Conservation (phyloP, 2,329 filamentous ascomycete genomes). For the Monilinia laxa region DNA sequence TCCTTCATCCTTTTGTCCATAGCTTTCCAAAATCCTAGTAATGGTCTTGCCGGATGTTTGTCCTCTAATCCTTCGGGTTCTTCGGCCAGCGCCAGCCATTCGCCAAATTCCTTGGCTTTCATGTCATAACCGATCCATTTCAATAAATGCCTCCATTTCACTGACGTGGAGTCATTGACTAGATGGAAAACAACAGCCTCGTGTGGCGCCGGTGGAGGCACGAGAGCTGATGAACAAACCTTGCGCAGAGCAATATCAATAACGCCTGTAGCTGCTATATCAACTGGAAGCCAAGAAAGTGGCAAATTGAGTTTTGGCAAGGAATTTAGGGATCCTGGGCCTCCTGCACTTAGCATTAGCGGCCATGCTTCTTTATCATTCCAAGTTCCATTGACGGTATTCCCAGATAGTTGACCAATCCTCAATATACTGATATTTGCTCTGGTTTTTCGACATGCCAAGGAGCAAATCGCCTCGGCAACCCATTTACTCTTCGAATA, state of each 20-base stretch:
- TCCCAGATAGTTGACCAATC: slow-evolving; percentile 48
- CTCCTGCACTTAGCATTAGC: slow-evolving; percentile 46
- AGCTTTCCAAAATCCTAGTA: slow-evolving; percentile 8
- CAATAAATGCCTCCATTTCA: slow-evolving; percentile 8
- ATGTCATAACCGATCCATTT: slow-evolving; percentile 7
- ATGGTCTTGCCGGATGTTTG: slow-evolving; percentile 11
- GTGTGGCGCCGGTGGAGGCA: background rate
- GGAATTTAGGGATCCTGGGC: slow-evolving; percentile 40
- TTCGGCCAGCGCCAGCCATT: slow-evolving; percentile 6
- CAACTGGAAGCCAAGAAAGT: slow-evolving; percentile 47
- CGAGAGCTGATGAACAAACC: background rate
- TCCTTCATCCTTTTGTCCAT: background rate
- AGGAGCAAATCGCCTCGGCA: slow-evolving; percentile 53
- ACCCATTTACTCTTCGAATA: slow-evolving; percentile 60
- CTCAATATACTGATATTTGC: slow-evolving; percentile 26
- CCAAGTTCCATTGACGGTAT: slow-evolving; percentile 47
- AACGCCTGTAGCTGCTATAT: slow-evolving; percentile 46
- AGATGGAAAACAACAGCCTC: slow-evolving; percentile 14
- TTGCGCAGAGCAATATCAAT: slow-evolving; percentile 41
- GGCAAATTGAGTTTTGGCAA: slow-evolving; percentile 44
- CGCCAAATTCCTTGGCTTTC: background rate
- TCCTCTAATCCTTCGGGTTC: background rate
- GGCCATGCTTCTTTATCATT: slow-evolving; percentile 51
- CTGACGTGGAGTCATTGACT: background rate
- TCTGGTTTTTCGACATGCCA: slow-evolving; percentile 37